These are phyloP conservation scores for Leucosporidium scottii DNA, from an alignment of 768 basidiomycete genomes.

Conservation along the genomic window DNA sequence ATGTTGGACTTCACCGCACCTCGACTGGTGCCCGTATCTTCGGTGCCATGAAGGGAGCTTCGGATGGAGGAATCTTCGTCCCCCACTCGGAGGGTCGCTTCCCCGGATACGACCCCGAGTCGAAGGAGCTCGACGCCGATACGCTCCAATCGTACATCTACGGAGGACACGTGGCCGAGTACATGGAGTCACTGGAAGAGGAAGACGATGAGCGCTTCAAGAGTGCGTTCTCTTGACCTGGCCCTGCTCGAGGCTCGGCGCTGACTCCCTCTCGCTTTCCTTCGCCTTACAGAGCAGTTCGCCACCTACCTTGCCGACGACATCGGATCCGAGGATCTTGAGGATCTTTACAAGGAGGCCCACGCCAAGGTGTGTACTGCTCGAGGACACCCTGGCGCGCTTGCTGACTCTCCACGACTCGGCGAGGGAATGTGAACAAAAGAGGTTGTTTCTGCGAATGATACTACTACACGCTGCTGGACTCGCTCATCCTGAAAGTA, in stretches of 20 bases:
- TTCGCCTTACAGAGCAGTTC: too few species aligned
- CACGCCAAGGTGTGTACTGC: conserved; percentile 96
- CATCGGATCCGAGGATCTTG: conserved; percentile 90
- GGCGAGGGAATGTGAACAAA: too few species aligned
- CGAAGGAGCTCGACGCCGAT: conserved; percentile 87
- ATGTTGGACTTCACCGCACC: conserved; percentile 95
- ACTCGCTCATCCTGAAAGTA: too few species aligned
- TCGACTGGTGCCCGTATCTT: conserved; percentile 96
- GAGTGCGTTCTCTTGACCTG: conserved; percentile 15
- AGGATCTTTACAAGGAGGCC: conserved; percentile 76
- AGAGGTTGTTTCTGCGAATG: too few species aligned
- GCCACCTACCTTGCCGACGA: conserved; percentile 78
- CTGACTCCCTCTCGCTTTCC: conserved; percentile 73
- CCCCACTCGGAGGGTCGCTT: conserved; percentile 94
- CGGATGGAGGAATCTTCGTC: conserved; percentile 94
- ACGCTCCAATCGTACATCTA: conserved; percentile 90
- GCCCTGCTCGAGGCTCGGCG: neutral
- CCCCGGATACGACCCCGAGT: conserved; percentile 92
- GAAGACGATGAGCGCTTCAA: conserved; percentile 90
- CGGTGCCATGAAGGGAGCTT: conserved; percentile 97
- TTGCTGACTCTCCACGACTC: too few species aligned
- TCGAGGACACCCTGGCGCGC: too few species aligned
- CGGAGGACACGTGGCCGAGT: conserved; percentile 83
- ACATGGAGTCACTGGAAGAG: conserved; percentile 99
- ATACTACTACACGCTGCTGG: too few species aligned